phyloP scores from a whole-genome alignment of 2,329 filamentous ascomycete species.

The Sarocladium kiliense region DNA sequence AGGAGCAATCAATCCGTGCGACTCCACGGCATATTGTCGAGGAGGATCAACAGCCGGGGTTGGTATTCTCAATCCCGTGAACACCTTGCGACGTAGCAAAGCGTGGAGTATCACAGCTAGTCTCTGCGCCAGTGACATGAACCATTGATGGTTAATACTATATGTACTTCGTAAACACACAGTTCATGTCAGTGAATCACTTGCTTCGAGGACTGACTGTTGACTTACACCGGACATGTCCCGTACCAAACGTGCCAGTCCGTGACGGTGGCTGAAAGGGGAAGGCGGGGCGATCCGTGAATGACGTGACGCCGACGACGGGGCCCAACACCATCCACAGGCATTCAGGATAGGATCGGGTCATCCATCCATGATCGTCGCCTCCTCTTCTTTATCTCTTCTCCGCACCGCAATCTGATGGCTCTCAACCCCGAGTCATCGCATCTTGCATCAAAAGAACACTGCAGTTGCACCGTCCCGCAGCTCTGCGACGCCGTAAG shows the following conservation, averaged over 20 bases:
- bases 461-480: neutral
- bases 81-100: too few species aligned
- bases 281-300: neutral
- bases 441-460: neutral
- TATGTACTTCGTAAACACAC: too few species aligned
- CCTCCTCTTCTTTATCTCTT: neutral
- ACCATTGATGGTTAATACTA: too few species aligned
- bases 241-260: neutral
- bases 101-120: too few species aligned
- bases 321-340: neutral
- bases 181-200: too few species aligned
- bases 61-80: too few species aligned
- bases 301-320: conserved; percentile 1
- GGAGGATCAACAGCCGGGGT: too few species aligned
- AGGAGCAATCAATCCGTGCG: too few species aligned
- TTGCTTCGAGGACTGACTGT: neutral
- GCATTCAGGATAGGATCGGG: neutral
- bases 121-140: too few species aligned
- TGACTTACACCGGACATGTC: neutral
- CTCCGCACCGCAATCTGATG: neutral
- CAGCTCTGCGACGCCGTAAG: neutral
- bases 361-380: neutral
- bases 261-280: neutral
- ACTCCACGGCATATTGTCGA: too few species aligned
- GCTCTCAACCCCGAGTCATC: neutral